phyloP scores from a whole-genome alignment of 768 basidiomycete species.

The Cyclocybe cylindracea region DNA sequence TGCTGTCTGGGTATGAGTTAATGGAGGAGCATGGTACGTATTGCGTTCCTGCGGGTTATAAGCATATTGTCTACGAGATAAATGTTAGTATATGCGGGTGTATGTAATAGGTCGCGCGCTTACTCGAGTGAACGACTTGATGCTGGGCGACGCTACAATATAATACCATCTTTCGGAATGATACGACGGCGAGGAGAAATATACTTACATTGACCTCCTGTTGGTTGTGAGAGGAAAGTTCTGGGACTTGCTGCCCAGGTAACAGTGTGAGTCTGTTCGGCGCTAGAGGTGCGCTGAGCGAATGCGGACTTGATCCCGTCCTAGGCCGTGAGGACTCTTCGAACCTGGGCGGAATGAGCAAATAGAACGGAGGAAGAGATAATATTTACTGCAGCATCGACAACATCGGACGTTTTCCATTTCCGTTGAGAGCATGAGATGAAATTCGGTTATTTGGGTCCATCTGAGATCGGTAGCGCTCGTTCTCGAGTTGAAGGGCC shows the following conservation, averaged over 20 bases:
- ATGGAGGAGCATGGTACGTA: constrained; percentile 37
- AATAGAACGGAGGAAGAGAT: not conserved
- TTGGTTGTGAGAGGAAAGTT: constrained; percentile 30
- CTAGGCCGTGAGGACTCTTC: constrained; percentile 25
- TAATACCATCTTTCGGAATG: not conserved
- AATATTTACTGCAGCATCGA: constrained; percentile 29
- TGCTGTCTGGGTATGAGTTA: constrained; percentile 44
- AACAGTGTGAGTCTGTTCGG: constrained; percentile 72
- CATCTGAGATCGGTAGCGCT: constrained; percentile 42
- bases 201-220: constrained; percentile 12
- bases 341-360: constrained; percentile 13
- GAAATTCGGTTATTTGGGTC: constrained; percentile 25
- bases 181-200: not conserved
- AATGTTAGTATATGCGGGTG: constrained; percentile 18
- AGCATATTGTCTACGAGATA: constrained; percentile 59
- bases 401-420: constrained; percentile 66
- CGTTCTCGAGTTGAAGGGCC: constrained; percentile 48
- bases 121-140: constrained; percentile 40
- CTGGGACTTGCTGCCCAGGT: constrained; percentile 55
- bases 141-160: constrained; percentile 40
- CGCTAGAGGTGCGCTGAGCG: constrained; percentile 52
- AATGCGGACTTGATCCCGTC: constrained; percentile 62
- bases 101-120: constrained; percentile 3
- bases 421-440: constrained; percentile 46
- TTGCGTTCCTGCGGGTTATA: constrained; percentile 52